These are phyloP conservation scores for Podospora didyma DNA, from an alignment of 495 filamentous ascomycete genomes.

Conservation along the genomic window DNA sequence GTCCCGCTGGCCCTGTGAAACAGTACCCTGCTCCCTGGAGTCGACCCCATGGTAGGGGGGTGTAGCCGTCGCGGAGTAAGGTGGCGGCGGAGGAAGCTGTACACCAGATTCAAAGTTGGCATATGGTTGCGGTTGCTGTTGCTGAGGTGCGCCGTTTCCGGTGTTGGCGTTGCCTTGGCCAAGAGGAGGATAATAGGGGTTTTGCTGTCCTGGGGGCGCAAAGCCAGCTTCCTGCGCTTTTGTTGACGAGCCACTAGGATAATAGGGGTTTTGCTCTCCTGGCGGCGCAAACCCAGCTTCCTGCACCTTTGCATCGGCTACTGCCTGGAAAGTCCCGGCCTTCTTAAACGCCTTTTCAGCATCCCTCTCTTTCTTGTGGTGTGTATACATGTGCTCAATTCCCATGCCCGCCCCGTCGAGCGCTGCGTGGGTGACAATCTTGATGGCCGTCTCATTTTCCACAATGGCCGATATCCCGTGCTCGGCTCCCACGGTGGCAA, in stretches of 20 bases:
- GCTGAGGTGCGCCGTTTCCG: too few relatives aligned
- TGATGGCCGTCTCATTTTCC: slow-evolving; percentile 21
- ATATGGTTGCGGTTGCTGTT: too few relatives aligned
- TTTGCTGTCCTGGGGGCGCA: slow-evolving; percentile 17
- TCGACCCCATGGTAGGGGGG: too few relatives aligned
- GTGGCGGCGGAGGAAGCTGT: too few relatives aligned
- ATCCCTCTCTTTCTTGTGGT: slow-evolving; percentile 21
- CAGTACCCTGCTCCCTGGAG: too few relatives aligned
- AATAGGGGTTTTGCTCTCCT: too few relatives aligned
- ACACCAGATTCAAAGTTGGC: too few relatives aligned
- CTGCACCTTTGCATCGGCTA: slow-evolving; percentile 28
- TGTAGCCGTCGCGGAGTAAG: too few relatives aligned
- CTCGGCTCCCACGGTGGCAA: slow-evolving; percentile 16
- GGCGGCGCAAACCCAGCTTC: slow-evolving; percentile 35
- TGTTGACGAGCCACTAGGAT: too few relatives aligned
- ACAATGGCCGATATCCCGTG: slow-evolving; percentile 16
- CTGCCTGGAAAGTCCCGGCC: slow-evolving; percentile 14
- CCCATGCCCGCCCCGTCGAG: slow-evolving; percentile 23
- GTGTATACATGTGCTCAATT: slow-evolving; percentile 20
- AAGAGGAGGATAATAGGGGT: too few relatives aligned
- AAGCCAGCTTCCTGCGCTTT: slow-evolving; percentile 38
- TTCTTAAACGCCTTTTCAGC: slow-evolving; percentile 17
- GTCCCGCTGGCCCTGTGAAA: too few relatives aligned
- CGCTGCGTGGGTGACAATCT: slow-evolving; percentile 19
- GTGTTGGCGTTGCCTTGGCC: too few relatives aligned